These are phyloP conservation scores for Termitomyces sp. DNA, from an alignment of 768 basidiomycete species.

Conservation along the genomic window DNA sequence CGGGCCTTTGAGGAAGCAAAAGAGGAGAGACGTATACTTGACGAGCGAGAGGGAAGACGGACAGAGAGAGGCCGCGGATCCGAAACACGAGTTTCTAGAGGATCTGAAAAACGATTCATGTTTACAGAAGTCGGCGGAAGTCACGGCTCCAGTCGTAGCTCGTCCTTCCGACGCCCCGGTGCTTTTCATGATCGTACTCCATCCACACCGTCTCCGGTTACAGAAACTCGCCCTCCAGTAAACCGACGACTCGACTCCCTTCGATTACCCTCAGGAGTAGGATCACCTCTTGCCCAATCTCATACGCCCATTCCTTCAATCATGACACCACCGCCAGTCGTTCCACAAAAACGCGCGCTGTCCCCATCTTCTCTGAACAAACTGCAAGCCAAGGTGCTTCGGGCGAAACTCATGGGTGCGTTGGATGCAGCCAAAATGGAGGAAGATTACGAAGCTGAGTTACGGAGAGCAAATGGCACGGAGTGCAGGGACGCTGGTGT, in stretches of 20 bases:
- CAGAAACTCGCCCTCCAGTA: constrained; percentile 26
- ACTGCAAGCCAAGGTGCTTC: constrained; percentile 87
- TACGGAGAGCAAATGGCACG: constrained; percentile 40
- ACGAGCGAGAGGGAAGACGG: constrained; percentile 67
- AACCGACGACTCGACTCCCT: constrained; percentile 58
- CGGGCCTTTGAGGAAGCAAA: constrained; percentile 86
- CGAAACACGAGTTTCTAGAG: constrained; percentile 23
- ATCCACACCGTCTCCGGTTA: constrained; percentile 56
- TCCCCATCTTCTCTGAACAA: constrained; percentile 84
- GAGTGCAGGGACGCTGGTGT: constrained; percentile 34
- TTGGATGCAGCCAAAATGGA: constrained; percentile 75
- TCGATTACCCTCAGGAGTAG: constrained; percentile 52
- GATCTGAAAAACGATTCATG: constrained; percentile 51
- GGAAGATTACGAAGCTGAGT: constrained; percentile 76
- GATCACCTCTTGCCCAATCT: constrained; percentile 53
- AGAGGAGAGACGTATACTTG: constrained; percentile 80
- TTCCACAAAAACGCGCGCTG: constrained; percentile 37
- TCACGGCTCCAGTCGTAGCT: constrained; percentile 69
- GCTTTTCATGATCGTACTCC: constrained; percentile 48
- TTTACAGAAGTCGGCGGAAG: constrained; percentile 63
- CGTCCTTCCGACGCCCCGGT: constrained; percentile 83
- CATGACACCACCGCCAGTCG: constrained; percentile 61
- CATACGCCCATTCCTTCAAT: constrained; percentile 89
- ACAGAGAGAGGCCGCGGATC: constrained; percentile 27
- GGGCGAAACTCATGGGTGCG: constrained; percentile 83